phyloP scores from a whole-genome alignment of 345 rosid species.

The Populus tremula region DNA sequence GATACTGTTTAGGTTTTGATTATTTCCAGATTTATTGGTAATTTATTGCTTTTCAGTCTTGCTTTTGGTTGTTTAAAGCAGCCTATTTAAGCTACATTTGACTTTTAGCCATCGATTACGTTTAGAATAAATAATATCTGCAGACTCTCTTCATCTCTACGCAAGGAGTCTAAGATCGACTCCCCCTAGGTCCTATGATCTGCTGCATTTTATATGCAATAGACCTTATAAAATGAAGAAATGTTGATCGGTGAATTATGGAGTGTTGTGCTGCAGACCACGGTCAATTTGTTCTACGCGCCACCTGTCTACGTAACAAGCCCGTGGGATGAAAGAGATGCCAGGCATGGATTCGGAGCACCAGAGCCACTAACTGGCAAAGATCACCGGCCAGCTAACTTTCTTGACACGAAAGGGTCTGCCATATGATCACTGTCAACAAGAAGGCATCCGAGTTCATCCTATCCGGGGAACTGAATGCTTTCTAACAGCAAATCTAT shows the following conservation, averaged over 20 bases:
- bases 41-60: no score
- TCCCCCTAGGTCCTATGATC: not conserved
- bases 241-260: not conserved
- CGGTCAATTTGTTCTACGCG: slow-evolving; percentile 48
- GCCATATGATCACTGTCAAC: slow-evolving; percentile 60
- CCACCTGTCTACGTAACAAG: slow-evolving; percentile 40
- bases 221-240: slow-evolving; percentile 4
- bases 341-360: slow-evolving; percentile 36
- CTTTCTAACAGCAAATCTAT: not conserved
- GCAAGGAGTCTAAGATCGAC: not conserved
- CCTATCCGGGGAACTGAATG: slow-evolving; percentile 34
- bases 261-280: slow-evolving; percentile 31
- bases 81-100: no score
- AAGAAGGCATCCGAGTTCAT: slow-evolving; percentile 54
- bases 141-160: no score
- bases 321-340: slow-evolving; percentile 12
- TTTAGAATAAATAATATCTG: no score
- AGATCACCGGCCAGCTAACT: slow-evolving; percentile 23
- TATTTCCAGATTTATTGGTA: no score
- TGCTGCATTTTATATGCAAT: not conserved
- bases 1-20: no score
- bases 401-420: slow-evolving; percentile 53
- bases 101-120: no score
- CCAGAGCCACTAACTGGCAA: slow-evolving; percentile 43
- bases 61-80: no score